A percentile compares a stretch with the other conserved stretches of the same genome.
Conservation (phyloP, 1,284 basidiomycete species). For the Pholiota adiposa region DNA sequence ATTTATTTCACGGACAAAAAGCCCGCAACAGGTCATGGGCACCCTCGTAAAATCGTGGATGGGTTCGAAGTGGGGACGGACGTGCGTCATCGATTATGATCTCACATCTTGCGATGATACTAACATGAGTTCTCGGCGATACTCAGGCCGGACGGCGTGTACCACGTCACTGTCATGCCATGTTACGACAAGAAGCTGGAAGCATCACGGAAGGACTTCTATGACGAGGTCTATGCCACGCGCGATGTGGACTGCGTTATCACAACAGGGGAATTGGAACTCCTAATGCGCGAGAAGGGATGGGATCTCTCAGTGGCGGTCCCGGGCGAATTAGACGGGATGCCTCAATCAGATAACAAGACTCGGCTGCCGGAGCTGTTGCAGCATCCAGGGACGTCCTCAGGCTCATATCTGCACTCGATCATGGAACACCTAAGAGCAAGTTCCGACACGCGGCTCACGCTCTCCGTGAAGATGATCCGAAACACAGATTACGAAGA, state of each 20-base stretch:
- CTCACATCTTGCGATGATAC: neutral
- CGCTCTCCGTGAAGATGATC: constrained; percentile 55
- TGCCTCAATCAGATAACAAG: neutral
- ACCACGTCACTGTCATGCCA: constrained; percentile 98
- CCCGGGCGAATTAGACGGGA: constrained; percentile 42
- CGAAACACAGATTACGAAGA: constrained; percentile 65
- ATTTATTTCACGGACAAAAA: constrained; percentile 88
- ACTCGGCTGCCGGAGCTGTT: constrained; percentile 71
- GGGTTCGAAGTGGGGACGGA: constrained; percentile 62
- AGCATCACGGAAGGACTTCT: constrained; percentile 92
- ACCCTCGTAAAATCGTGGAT: constrained; percentile 90
- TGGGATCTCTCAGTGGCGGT: constrained; percentile 76
- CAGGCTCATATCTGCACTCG: constrained; percentile 92
- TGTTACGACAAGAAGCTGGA: constrained; percentile 99
- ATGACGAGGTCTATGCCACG: constrained; percentile 77
- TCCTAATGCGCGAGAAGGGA: constrained; percentile 82
- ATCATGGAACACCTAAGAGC: constrained; percentile 60
- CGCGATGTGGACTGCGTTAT: constrained; percentile 97
- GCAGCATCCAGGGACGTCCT: constrained; percentile 82
- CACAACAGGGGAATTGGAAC: constrained; percentile 94
- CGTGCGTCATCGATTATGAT: constrained; percentile 47
- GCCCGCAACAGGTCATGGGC: constrained; percentile 94
- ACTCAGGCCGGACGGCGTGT: constrained; percentile 79
- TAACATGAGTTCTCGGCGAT: constrained; percentile 14
- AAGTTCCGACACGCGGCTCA: constrained; percentile 48